A percentile compares a stretch with the other conserved stretches of the same genome.
Evolutionary conservation across 768 basidiomycete species (phyloP).

Genomic region (Termitomyces titanicus): DNA sequence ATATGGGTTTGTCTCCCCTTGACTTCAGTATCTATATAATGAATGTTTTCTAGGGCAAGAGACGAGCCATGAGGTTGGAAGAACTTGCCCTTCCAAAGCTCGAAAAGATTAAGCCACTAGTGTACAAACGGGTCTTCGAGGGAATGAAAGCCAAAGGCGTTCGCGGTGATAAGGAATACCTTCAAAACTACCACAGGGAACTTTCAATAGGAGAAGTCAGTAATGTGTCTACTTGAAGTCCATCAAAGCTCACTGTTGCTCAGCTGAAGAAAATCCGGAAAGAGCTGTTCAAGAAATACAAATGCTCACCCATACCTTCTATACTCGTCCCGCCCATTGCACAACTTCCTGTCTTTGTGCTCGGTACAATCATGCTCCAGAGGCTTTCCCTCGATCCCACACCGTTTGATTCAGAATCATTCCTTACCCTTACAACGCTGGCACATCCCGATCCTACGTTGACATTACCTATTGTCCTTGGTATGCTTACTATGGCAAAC

Average conservation of each 20-base stretch:
- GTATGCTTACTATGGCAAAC: conserved; percentile 73
- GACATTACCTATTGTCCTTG: conserved; percentile 65
- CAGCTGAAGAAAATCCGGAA: conserved; percentile 54
- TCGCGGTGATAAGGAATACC: conserved; percentile 49
- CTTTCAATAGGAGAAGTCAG: conserved; percentile 48
- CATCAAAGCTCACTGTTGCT: conserved; percentile 1
- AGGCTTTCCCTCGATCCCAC: conserved; percentile 55
- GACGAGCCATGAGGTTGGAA: conserved; percentile 56
- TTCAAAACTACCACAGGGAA: conserved; percentile 44
- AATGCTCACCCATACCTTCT: conserved; percentile 53
- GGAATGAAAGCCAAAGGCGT: conserved; percentile 55
- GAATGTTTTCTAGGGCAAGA: conserved; percentile 46
- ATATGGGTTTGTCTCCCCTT: conserved; percentile 59
- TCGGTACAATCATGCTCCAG: conserved; percentile 56
- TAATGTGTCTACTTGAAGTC: background rate
- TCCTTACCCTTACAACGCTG: conserved; percentile 69
- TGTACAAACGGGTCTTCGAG: conserved; percentile 38
- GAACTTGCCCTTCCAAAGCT: conserved; percentile 58
- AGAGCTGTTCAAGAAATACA: conserved; percentile 56
- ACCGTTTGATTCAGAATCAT: conserved; percentile 74
- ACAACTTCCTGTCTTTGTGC: conserved; percentile 72
- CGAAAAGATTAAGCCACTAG: conserved; percentile 41
- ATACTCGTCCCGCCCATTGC: conserved; percentile 58
- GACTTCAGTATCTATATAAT: background rate
- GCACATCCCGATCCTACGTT: conserved; percentile 70